A percentile compares a stretch with the other conserved stretches of the same genome.
Evolutionary conservation across 1,284 basidiomycete genomes (phyloP).

Genomic region (Tylopilus sp.): DNA sequence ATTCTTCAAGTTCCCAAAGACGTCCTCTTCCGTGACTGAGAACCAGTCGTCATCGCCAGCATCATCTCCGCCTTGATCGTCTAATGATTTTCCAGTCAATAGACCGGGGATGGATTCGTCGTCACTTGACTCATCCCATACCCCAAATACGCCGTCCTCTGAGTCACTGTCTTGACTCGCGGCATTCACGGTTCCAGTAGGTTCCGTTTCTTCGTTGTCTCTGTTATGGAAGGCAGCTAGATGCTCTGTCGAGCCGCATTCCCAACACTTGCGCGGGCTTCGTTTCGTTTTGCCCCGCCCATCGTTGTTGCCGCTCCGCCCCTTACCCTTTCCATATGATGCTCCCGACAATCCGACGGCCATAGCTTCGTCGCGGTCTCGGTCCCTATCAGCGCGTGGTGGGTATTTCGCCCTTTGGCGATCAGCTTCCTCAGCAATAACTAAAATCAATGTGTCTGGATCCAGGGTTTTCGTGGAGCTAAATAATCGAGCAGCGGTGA

Average conservation of each 20-base stretch:
- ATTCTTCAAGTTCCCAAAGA: neutral
- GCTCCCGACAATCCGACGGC: neutral
- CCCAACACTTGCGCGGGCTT: neutral
- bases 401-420: neutral
- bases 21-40: neutral
- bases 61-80: neutral
- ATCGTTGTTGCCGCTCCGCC: neutral
- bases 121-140: neutral
- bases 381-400: neutral
- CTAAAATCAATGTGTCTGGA: neutral
- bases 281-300: too few relatives aligned
- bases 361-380: neutral
- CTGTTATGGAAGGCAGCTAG: neutral
- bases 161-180: neutral
- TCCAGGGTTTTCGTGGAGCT: neutral
- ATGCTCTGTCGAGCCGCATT: neutral
- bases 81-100: neutral
- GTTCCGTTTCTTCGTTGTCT: too few relatives aligned
- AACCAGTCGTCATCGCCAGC: neutral
- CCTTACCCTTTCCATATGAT: too few relatives aligned
- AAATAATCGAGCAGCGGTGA: neutral
- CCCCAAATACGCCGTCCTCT: neutral
- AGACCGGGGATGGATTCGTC: neutral
- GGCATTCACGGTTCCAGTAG: neutral
- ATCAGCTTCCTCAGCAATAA: neutral